phyloP scores from a whole-genome alignment of 2,329 filamentous ascomycete genomes.

The Bipolaris cookei region DNA sequence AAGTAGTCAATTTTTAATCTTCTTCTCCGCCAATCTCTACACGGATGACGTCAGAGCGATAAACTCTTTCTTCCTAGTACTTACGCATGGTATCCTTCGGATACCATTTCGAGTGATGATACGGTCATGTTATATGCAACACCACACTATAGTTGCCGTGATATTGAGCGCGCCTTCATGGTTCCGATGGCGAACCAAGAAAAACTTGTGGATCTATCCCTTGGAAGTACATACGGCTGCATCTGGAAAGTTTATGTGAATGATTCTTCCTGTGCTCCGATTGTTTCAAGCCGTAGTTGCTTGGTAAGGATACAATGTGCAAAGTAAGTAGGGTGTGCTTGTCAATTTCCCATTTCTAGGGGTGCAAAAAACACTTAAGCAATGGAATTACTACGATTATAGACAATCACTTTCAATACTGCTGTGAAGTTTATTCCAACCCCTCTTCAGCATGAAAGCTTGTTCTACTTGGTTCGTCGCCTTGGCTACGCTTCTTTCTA shows the following conservation, averaged over 20 bases:
- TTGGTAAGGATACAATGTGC: background rate
- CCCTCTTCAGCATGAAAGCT: conserved; percentile 7
- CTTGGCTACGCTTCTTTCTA: conserved; percentile 14
- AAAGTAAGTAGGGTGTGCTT: background rate
- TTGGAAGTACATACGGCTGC: too few species aligned
- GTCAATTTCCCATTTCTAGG: background rate
- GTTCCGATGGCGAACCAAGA: background rate
- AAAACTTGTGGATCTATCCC: background rate
- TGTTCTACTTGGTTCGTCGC: conserved; percentile 8
- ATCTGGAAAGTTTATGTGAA: background rate
- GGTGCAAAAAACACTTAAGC: conserved; percentile 5
- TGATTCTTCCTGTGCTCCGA: background rate
- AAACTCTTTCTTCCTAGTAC: background rate
- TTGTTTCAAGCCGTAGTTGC: background rate
- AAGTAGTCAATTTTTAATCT: conserved; percentile 6
- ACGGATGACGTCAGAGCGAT: background rate
- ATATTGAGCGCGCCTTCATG: background rate
- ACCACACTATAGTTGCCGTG: too few species aligned
- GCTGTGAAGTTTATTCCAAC: background rate
- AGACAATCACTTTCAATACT: too few species aligned
- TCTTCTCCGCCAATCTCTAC: conserved; percentile 2
- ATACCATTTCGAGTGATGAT: too few species aligned
- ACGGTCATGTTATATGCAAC: too few species aligned
- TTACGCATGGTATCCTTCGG: too few species aligned
- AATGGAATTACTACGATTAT: background rate